Evolutionary conservation across 2,329 filamentous ascomycete genomes (phyloP), one percentile per base, ranked within the genome.

Genomic region (Cercospora sesami): DNA sequence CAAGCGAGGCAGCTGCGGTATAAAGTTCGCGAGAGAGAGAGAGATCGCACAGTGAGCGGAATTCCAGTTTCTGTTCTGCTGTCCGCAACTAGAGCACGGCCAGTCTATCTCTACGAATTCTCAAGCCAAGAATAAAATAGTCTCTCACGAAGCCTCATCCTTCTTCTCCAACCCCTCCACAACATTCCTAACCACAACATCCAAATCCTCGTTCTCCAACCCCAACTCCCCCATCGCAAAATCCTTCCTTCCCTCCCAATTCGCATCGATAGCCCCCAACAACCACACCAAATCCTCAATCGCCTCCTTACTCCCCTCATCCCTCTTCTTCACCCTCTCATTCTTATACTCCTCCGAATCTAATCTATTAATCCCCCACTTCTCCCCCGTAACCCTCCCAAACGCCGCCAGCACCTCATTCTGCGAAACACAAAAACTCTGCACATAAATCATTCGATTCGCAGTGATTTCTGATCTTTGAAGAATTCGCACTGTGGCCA

Each of bases 361-460:
- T 10, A 77, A 75, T 14, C 77, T 77, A 3, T 79, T 81, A 1
- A 88, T 79, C 0, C 80, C 79, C 81, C 84, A 89, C 68, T 85
- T 84, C 18, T 53, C 74, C 2, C 83, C 83, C 0, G 84, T 86
- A 10, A 82, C 78, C 66, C 84, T 82, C 77, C 91, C 86, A 2
- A 86, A 78, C 0, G 82, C 75, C 12, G 79, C 76, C 1, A 90
- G 74, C 1, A 91, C 77, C 70, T 90, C 81, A 18, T 86, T 85
- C 77, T 90, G 87, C 1, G 84, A 84, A 0, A 84, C 83, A 31
- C 83, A 83, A 71, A 89, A 86, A 0, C 85, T 87, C 2, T 86
- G 83, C 16, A 90, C 78, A 61, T 82, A 83, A 31, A 91, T 76
- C 75, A 87, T 86, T 68, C 85, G 81, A 75, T 90, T 90, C 39